Evolutionary conservation across 169 alveolate genomes (phyloP).

Genomic region (Cryptosporidium ryanae): DNA sequence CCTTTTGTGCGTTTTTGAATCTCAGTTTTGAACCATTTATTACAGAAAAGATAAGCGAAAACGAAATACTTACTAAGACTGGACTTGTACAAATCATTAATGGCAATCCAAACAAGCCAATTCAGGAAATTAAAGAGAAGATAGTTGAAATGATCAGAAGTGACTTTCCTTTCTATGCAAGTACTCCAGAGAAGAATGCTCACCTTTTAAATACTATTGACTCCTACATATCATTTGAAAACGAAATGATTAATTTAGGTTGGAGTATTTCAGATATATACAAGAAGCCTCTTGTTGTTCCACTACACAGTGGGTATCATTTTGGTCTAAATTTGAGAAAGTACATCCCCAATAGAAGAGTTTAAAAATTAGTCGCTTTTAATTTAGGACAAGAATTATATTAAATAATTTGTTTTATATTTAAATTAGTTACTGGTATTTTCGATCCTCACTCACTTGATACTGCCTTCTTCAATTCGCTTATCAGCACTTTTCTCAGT

Average conservation of each 20-base stretch:
- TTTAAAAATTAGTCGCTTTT: not conserved
- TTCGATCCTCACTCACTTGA: too few relatives aligned
- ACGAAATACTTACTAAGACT: slow-evolving; percentile 14
- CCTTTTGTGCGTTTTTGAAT: slow-evolving; percentile 32
- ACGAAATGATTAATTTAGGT: slow-evolving; percentile 24
- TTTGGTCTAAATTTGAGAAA: slow-evolving; percentile 15
- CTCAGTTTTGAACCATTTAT: slow-evolving; percentile 41
- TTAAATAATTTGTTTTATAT: not conserved
- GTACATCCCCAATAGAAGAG: slow-evolving; percentile 9
- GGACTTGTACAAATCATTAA: slow-evolving; percentile 5
- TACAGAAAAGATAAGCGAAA: not conserved
- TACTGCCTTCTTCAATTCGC: not conserved
- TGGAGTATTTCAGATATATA: slow-evolving; percentile 11
- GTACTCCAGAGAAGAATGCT: not conserved
- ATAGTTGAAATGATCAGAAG: not conserved
- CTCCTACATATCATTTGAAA: slow-evolving; percentile 17
- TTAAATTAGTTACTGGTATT: too few relatives aligned
- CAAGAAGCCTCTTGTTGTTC: slow-evolving; percentile 23
- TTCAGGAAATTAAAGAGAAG: slow-evolving; percentile 5
- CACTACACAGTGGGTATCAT: slow-evolving; percentile 42
- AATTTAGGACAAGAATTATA: not conserved
- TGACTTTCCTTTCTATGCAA: slow-evolving; percentile 22
- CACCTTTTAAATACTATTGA: slow-evolving; percentile 4
- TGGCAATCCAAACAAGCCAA: not conserved
- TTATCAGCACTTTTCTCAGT: not conserved